A percentile compares a stretch with the other conserved stretches of the same genome.
phyloP scores from a whole-genome alignment of 495 filamentous ascomycete species.

The Haplographium delicatum region DNA sequence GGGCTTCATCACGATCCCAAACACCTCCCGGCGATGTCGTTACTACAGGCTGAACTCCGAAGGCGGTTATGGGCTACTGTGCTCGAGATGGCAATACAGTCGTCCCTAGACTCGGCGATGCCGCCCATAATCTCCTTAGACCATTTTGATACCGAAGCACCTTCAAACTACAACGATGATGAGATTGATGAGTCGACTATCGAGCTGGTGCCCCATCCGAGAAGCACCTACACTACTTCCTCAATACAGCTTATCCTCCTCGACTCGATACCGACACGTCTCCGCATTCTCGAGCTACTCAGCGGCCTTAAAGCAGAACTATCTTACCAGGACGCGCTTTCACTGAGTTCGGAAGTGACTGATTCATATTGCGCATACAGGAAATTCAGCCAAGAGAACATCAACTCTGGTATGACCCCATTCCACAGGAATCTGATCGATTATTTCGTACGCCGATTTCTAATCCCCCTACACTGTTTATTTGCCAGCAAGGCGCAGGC shows the following conservation, averaged over 20 bases:
- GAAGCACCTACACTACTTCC: constrained; percentile 35
- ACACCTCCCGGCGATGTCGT: constrained; percentile 40
- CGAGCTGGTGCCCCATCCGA: constrained; percentile 29
- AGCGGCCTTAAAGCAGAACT: constrained; percentile 42
- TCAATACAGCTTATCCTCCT: constrained; percentile 49
- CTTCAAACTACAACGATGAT: constrained; percentile 52
- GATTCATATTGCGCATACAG: constrained; percentile 29
- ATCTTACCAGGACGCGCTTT: constrained; percentile 45
- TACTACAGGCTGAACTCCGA: constrained; percentile 48
- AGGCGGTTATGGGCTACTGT: constrained; percentile 60
- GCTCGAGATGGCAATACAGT: constrained; percentile 52
- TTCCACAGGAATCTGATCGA: constrained; percentile 34
- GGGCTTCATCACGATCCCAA: constrained; percentile 55
- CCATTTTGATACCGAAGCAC: constrained; percentile 50
- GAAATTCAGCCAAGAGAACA: constrained; percentile 18
- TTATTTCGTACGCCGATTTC: constrained; percentile 44
- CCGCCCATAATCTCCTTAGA: constrained; percentile 42
- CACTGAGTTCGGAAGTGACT: constrained; percentile 38
- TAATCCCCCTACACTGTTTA: constrained; percentile 48
- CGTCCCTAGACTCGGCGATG: constrained; percentile 51
- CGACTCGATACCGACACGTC: constrained; percentile 41
- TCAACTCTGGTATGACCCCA: constrained; percentile 20
- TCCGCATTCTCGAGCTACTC: constrained; percentile 42
- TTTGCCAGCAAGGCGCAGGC: constrained; percentile 44
- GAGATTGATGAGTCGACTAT: constrained; percentile 44